phyloP scores from a whole-genome alignment of 768 basidiomycete species.

The Heimioporus sp. region DNA sequence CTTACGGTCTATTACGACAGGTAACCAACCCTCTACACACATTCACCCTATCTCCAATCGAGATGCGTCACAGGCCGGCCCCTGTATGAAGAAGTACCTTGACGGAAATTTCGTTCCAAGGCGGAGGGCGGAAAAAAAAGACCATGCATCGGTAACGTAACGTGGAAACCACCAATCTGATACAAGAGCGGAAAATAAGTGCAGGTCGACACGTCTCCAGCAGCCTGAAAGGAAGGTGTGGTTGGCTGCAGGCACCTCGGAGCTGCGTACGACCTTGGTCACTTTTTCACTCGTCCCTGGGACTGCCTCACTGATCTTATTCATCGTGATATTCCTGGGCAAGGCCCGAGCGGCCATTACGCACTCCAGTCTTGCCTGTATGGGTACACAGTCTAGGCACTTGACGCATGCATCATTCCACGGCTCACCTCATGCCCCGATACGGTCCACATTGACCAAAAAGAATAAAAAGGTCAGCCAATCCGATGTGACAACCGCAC shows the following conservation, averaged over 20 bases:
- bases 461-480: background rate
- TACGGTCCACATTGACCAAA: conserved; percentile 3
- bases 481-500: conserved; percentile 5
- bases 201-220: conserved; percentile 7
- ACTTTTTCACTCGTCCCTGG: conserved; percentile 20
- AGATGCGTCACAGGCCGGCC: conserved; percentile 8
- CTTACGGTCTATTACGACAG: conserved; percentile 23
- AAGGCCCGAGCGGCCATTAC: conserved; percentile 4
- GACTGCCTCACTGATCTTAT: conserved; percentile 19
- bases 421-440: conserved; percentile 7
- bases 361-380: conserved; percentile 7
- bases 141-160: conserved; percentile 21
- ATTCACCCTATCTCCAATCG: conserved; percentile 20
- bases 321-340: background rate
- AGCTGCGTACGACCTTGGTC: too few species aligned
- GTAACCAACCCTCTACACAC: conserved; percentile 11
- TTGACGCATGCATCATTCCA: conserved; percentile 19
- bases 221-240: conserved; percentile 7
- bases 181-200: conserved; percentile 20
- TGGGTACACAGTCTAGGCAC: conserved; percentile 9
- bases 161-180: conserved; percentile 17
- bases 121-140: conserved; percentile 9
- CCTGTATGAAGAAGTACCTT: conserved; percentile 13
- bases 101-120: conserved; percentile 12
- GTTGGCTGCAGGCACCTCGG: conserved; percentile 19